A percentile compares a stretch with the other conserved stretches of the same genome.
Evolutionary conservation across 768 basidiomycete genomes (phyloP).

Genomic region (Leucogyrophana mollusca): DNA sequence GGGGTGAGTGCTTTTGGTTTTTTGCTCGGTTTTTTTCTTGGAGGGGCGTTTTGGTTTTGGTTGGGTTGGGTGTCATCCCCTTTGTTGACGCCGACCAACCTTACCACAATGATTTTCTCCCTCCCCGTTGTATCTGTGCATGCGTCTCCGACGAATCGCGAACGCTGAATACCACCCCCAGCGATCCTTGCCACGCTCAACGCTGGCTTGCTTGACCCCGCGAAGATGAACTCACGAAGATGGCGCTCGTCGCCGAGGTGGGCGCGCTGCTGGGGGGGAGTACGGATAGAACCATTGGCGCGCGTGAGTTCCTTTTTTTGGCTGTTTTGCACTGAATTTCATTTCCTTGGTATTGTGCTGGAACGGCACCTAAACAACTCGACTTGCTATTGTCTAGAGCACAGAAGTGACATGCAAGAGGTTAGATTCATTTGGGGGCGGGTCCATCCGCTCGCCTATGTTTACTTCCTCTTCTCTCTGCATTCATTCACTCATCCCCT

Average conservation of each 20-base stretch:
- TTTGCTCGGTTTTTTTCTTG: not conserved
- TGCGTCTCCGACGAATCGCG: too few relatives aligned
- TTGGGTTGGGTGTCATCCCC: not conserved
- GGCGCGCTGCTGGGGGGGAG: conserved; percentile 45
- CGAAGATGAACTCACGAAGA: conserved; percentile 9
- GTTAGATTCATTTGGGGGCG: too few relatives aligned
- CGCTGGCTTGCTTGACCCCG: conserved; percentile 20
- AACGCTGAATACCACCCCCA: conserved; percentile 6
- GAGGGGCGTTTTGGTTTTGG: not conserved
- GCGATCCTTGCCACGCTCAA: conserved; percentile 34
- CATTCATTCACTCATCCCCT: too few relatives aligned
- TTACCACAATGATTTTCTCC: too few relatives aligned
- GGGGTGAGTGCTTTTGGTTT: conserved; percentile 19
- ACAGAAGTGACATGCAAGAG: too few relatives aligned
- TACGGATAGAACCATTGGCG: conserved; percentile 57
- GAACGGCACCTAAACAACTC: too few relatives aligned
- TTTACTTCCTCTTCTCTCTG: too few relatives aligned
- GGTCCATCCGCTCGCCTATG: too few relatives aligned
- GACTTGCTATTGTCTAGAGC: too few relatives aligned
- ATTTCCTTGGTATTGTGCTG: not conserved
- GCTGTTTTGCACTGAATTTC: not conserved
- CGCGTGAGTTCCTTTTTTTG: conserved; percentile 36
- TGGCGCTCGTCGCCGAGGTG: conserved; percentile 25
- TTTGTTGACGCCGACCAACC: not conserved
- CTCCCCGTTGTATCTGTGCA: too few relatives aligned